Evolutionary conservation across 1,284 basidiomycete species (phyloP).

Genomic region (Pholiota adiposa): DNA sequence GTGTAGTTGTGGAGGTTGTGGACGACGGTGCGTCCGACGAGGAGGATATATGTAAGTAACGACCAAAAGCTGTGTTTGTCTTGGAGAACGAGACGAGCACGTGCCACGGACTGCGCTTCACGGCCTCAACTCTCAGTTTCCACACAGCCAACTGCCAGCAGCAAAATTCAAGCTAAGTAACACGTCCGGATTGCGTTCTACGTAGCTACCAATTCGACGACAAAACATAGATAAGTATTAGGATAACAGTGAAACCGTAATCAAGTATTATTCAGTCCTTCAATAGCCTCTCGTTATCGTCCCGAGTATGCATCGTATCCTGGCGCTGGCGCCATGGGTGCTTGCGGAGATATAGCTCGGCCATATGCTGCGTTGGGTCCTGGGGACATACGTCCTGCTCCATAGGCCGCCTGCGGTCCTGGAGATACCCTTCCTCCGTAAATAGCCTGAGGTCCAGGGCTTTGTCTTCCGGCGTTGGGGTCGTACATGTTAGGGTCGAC

Average conservation of each 20-base stretch:
- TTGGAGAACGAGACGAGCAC: conserved; percentile 9
- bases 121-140: too few species aligned
- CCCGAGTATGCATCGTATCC: conserved; percentile 25
- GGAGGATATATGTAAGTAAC: neutral
- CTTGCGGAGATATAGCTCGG: conserved; percentile 25
- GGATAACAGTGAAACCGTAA: conserved; percentile 10
- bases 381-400: conserved; percentile 32
- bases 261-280: conserved; percentile 13
- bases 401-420: conserved; percentile 33
- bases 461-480: conserved; percentile 36
- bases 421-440: conserved; percentile 41
- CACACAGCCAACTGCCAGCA: too few species aligned
- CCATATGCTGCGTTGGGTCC: conserved; percentile 33
- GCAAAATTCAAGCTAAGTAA: neutral
- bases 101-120: conserved; percentile 6
- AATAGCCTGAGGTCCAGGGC: conserved; percentile 52
- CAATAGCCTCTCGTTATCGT: conserved; percentile 11
- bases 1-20: conserved; percentile 2
- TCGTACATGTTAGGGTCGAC: conserved; percentile 32
- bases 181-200: conserved; percentile 3
- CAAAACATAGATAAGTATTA: conserved; percentile 20
- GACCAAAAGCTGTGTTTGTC: conserved; percentile 13
- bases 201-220: conserved; percentile 8
- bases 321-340: conserved; percentile 8
- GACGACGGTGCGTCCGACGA: neutral